These are phyloP conservation scores for Ceratobasidium sp. DNA, from an alignment of 1,284 basidiomycete genomes.

Conservation along the genomic window DNA sequence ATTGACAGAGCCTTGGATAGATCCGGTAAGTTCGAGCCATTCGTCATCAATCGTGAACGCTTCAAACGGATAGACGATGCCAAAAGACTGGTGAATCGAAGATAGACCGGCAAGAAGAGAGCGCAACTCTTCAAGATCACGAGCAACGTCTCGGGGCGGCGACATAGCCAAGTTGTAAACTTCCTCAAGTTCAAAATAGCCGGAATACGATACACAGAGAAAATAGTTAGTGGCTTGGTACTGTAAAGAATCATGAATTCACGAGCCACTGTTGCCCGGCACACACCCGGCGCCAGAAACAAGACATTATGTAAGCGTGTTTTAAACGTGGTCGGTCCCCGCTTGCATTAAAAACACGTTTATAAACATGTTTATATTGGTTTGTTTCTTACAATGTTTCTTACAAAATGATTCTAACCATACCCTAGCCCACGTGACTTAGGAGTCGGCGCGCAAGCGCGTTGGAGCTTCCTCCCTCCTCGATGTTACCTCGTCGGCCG, in stretches of 20 bases:
- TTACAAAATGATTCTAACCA: too few species aligned
- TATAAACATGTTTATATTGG: not conserved
- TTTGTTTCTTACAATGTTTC: not conserved
- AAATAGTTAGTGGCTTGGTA: not conserved
- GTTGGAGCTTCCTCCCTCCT: too few species aligned
- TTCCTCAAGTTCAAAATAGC: too few species aligned
- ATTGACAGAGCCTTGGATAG: conserved; percentile 12
- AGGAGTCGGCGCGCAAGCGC: too few species aligned
- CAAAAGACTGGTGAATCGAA: not conserved
- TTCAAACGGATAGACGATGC: not conserved
- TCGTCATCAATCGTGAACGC: not conserved
- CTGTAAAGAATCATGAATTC: not conserved
- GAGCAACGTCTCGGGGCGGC: not conserved
- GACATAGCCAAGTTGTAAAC: not conserved
- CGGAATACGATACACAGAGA: not conserved
- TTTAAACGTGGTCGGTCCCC: not conserved
- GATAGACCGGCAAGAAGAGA: not conserved
- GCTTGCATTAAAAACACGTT: not conserved
- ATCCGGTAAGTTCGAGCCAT: not conserved
- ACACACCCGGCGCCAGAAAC: not conserved
- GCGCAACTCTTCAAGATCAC: not conserved
- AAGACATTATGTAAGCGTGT: not conserved
- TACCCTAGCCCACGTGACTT: too few species aligned
- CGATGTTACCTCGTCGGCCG: too few species aligned
- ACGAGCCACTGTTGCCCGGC: not conserved